Conservation (phyloP, 345 rosid species). For the Salix caprea region DNA sequence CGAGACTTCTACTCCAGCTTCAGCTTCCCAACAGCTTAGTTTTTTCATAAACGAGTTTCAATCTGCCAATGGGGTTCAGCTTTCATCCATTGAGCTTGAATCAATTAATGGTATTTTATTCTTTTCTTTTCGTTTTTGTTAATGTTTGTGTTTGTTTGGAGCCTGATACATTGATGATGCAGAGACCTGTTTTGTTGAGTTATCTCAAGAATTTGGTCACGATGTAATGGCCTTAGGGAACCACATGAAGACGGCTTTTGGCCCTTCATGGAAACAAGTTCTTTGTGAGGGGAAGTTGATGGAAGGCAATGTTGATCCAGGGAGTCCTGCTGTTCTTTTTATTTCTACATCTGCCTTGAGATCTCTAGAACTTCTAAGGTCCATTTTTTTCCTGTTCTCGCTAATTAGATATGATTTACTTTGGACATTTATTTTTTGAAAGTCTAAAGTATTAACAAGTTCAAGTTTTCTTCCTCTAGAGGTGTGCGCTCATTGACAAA, state of each 20-base stretch:
- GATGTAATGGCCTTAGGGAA: slow-evolving; percentile 46
- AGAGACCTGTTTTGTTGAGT: slow-evolving; percentile 61
- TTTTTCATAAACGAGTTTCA: slow-evolving; percentile 51
- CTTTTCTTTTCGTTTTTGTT: neutral
- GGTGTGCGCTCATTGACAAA: slow-evolving; percentile 57
- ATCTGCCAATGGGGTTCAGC: slow-evolving; percentile 51
- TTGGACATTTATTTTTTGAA: neutral
- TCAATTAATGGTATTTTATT: slow-evolving; percentile 45
- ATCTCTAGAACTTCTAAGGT: slow-evolving; percentile 70
- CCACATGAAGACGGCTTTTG: slow-evolving; percentile 54
- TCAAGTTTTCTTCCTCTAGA: slow-evolving; percentile 29
- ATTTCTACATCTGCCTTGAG: slow-evolving; percentile 69
- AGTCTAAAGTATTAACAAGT: no score
- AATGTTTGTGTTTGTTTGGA: neutral
- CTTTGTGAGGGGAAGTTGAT: slow-evolving; percentile 43
- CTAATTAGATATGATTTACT: neutral
- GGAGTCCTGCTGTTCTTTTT: slow-evolving; percentile 66
- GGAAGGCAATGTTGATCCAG: slow-evolving; percentile 57
- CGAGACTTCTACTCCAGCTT: slow-evolving; percentile 4
- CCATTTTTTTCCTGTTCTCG: neutral
- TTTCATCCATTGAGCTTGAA: slow-evolving; percentile 70
- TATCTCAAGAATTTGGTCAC: slow-evolving; percentile 35
- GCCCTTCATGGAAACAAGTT: slow-evolving; percentile 55
- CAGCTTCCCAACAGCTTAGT: slow-evolving; percentile 46
- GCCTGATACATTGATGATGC: slow-evolving; percentile 4